These are phyloP conservation scores for Geranomyces variabilis DNA, from an alignment of 192 early-diverging fungal genomes.

Conservation along the genomic window DNA sequence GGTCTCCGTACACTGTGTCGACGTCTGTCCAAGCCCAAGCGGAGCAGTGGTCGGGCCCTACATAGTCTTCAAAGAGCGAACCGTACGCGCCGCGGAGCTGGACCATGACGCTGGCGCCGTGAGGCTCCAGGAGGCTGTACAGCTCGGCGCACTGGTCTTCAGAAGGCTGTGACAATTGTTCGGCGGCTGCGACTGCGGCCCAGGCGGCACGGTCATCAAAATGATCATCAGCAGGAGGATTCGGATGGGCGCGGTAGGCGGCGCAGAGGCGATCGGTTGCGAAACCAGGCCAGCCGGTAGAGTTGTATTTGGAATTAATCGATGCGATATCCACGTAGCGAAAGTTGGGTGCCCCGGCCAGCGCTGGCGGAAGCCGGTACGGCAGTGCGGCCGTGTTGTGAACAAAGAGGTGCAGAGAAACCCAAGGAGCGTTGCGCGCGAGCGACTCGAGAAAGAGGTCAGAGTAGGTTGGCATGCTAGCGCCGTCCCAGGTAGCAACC, in stretches of 20 bases:
- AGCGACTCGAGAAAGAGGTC: conserved; percentile 6
- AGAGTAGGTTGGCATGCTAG: not conserved
- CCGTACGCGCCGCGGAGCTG: conserved; percentile 6
- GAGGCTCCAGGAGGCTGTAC: not conserved
- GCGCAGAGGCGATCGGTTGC: not conserved
- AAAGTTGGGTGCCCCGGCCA: not conserved
- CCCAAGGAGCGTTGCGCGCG: not conserved
- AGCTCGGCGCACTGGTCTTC: not conserved
- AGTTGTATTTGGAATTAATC: not conserved
- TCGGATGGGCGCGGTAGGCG: not conserved
- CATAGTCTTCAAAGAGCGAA: not conserved
- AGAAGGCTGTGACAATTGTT: not conserved
- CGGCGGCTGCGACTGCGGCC: not conserved
- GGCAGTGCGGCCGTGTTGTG: not conserved
- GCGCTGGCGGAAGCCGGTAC: not conserved
- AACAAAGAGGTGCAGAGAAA: conserved; percentile 1
- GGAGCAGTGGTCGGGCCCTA: not conserved
- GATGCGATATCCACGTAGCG: not conserved
- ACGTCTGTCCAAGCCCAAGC: conserved; percentile 6
- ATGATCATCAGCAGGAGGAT: not conserved
- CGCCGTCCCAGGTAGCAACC: not conserved
- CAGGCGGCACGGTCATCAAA: not conserved
- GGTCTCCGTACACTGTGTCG: not conserved
- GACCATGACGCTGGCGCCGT: not conserved
- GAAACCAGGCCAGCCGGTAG: conserved; percentile 1